Evolutionary conservation across 345 rosid genomes (phyloP), one percentile per base, ranked within the genome.

Genomic region (Populus alba): DNA sequence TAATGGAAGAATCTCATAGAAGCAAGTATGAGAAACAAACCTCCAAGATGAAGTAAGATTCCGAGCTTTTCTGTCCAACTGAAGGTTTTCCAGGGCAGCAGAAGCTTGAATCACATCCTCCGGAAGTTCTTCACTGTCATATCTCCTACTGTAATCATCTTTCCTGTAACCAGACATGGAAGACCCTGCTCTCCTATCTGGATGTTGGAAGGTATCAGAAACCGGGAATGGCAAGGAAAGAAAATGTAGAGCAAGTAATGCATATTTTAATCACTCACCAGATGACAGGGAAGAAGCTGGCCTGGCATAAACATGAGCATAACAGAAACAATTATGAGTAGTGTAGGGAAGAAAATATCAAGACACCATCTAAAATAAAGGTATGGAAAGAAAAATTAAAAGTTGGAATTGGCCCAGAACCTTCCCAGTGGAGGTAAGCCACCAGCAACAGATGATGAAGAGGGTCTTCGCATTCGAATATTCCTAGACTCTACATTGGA

Each of bases 31-130:
- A 77, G 75, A 49, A 75, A 83, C 91, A 73, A 72, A 92, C 99
- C 97, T 91, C 99, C 97, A 94, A 8, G 99, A 94, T 27, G 97
- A 75, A 23, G 97, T 89, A 71, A 96, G 84, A 84, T 94, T 96
- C 57, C 92, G 78, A 66, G 98, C 91, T 85, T 95, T 95, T 83
- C 97, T 86, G 87, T 95, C 98, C 81, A 96, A 85, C 82, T 93
- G 97, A 84, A 95, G 99, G 86, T 92, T 93, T 85, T 95, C 98
- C 55, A 93, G 68, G 5, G 97, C 96, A 66, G 97, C 66, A 57
- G 98, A 91, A 84, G 97, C 87, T 88, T 91, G 91, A 71, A 88
- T 79, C 65, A 94, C 87, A 23, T 92, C 98, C 53, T 93, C 98
- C 23, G 91, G 80, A 35, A 77, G 75, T 71, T 94, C 95, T 51